These are phyloP conservation scores for Elsinoe fawcettii DNA, from an alignment of 2,329 filamentous ascomycete genomes.

Conservation along the genomic window DNA sequence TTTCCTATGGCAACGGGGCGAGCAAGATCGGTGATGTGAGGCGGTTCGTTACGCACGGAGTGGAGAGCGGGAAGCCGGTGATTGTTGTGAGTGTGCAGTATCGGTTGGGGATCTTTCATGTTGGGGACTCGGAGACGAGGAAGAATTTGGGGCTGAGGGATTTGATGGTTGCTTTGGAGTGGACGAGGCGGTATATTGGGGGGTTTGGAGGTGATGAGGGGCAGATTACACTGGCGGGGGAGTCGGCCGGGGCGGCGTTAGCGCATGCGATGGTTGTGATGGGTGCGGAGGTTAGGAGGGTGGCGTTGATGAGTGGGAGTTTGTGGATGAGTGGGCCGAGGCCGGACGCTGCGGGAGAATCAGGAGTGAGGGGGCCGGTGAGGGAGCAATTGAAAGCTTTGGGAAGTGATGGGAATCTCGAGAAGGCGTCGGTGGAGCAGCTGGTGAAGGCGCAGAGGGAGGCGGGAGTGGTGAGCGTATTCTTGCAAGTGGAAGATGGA, in stretches of 20 bases:
- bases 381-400: conserved; percentile 14
- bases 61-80: conserved; percentile 30
- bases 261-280: conserved; percentile 36
- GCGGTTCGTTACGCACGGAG: conserved; percentile 26
- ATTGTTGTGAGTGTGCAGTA: conserved; percentile 40
- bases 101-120: conserved; percentile 39
- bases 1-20: conserved; percentile 38
- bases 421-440: conserved; percentile 25
- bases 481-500: conserved; percentile 34
- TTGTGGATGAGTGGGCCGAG: conserved; percentile 38
- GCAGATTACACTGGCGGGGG: conserved; percentile 38
- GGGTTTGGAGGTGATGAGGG: conserved; percentile 31
- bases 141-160: conserved; percentile 23
- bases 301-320: conserved; percentile 37
- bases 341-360: conserved; percentile 28
- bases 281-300: conserved; percentile 29
- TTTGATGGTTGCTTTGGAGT: conserved; percentile 29
- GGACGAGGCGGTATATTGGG: conserved; percentile 29
- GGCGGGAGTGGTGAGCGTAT: conserved; percentile 36
- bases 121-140: conserved; percentile 35
- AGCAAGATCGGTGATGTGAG: conserved; percentile 32
- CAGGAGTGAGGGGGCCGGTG: conserved; percentile 26
- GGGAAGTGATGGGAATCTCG: conserved; percentile 24
- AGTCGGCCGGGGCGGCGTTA: conserved; percentile 42
- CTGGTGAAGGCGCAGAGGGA: conserved; percentile 32